Base-by-base conservation (phyloP, 305 asterid genomes). In the Fraxinus albicans region DNA sequence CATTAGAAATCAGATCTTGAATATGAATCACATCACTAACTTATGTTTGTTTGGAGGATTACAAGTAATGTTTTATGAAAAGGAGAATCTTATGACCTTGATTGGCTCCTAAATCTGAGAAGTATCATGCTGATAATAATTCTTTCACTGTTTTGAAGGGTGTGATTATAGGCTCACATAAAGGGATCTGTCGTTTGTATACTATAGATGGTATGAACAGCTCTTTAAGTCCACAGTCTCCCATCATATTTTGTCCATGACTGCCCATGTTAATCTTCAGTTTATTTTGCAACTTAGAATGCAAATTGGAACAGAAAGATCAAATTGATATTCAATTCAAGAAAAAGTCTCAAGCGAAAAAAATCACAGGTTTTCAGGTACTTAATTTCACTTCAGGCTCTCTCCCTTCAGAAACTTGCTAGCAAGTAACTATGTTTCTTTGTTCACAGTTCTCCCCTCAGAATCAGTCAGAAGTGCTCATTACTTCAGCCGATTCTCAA, bases 341-440 rank as follows among this genome's bases (percentile, higher is more conserved):
- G 83, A 88, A 86, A 82, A 90, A 89, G 81, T 31, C 87, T 74
- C 90, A 88, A 76, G 77, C 89, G 21, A 90, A 84, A 42, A 91
- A 91, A 85, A 86, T 91, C 70, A 97, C 98, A 21, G 98, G 99
- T 79, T 90, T 95, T 79, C 96, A 95, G 99, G 99, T 94, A 89
- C 10, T 33, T 15, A 70, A 73, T 80, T 42, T 38, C 23, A 55
- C 58, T 55, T 78, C 73, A 77, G 58, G 27, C 70, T 33, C 78
- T 44, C 53, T 82, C 77, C 47, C 23, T 27, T 29, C 9, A 60
- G 34, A 80, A 55, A 63, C 74, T 10, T 8, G 15, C 34, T 34
- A 78, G 40, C 34, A 6, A 79, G 29, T 50, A 75, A 53, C 50
- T 50, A 65, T 53, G 42, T 36, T 10, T 83, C 42, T 84, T 58